Evolutionary conservation across 2,329 filamentous ascomycete genomes (phyloP).

Genomic region (Fusarium sp.): DNA sequence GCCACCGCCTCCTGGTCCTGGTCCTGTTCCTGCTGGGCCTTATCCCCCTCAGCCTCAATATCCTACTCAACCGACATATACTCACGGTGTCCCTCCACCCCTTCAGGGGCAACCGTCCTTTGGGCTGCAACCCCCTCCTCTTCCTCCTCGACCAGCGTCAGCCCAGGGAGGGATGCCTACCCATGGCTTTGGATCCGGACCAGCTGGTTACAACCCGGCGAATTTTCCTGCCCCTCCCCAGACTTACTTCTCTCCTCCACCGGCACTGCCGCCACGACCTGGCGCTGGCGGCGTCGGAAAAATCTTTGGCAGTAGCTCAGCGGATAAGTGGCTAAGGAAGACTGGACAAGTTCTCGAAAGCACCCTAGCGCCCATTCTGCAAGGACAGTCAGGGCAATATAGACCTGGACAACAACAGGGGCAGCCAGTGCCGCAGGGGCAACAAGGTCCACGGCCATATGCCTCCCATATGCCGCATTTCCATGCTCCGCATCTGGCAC

Average conservation of each 20-base stretch:
- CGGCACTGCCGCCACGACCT: conserved; percentile 33
- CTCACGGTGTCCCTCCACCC: conserved; percentile 12
- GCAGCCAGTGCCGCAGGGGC: conserved; percentile 10
- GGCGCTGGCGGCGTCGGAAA: conserved; percentile 24
- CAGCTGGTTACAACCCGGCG: conserved; percentile 38
- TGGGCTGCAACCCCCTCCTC: conserved; percentile 37
- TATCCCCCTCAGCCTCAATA: conserved; percentile 37
- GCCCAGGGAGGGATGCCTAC: conserved; percentile 25
- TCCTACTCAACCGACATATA: conserved; percentile 39
- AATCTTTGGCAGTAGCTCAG: conserved; percentile 49
- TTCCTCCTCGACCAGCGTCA: conserved; percentile 45
- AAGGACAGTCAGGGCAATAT: conserved; percentile 31
- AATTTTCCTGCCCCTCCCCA: conserved; percentile 49
- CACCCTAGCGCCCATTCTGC: conserved; percentile 47
- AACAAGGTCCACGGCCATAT: conserved; percentile 24
- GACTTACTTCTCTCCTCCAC: conserved; percentile 46
- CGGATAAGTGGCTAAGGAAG: conserved; percentile 51
- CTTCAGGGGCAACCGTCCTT: conserved; percentile 22
- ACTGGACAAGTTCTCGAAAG: conserved; percentile 51
- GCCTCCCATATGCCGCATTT: conserved; percentile 23
- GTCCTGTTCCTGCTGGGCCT: conserved; percentile 3
- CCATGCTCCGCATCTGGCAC: conserved; percentile 37
- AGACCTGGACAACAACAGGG: conserved; percentile 13
- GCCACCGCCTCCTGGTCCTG: conserved; percentile 8
- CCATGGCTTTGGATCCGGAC: conserved; percentile 36